A percentile compares a stretch with the other conserved stretches of the same genome.
Evolutionary conservation across 225 moss, liverwort and hornwort species (phyloP).

Genomic region (Bryum argenteum): DNA sequence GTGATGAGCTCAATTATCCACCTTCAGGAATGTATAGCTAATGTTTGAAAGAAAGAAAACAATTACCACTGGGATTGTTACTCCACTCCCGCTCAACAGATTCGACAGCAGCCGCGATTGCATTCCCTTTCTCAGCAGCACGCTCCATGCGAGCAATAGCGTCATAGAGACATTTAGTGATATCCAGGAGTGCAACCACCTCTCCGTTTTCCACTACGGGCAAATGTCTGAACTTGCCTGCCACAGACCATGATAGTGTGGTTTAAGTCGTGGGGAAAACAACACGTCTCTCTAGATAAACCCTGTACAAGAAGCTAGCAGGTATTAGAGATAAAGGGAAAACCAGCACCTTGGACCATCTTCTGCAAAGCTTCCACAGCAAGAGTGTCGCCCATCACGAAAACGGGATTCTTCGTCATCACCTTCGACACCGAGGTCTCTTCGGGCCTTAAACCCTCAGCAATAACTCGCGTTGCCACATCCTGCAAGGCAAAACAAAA

Average conservation of each 20-base stretch:
- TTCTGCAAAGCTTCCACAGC: constrained; percentile 98
- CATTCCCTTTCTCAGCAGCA: constrained; percentile 97
- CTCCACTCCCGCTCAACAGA: constrained; percentile 99
- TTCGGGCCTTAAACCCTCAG: constrained; percentile 95
- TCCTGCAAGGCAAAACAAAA: constrained; percentile 59
- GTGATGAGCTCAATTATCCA: constrained; percentile 5
- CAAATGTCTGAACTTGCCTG: constrained; percentile 99
- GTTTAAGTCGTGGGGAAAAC: constrained; percentile 10
- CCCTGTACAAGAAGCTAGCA: constrained; percentile 3
- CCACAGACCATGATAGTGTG: constrained; percentile 25
- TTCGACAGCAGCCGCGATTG: constrained; percentile 98
- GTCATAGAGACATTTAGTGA: constrained; percentile 98
- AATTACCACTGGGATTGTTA: constrained; percentile 72
- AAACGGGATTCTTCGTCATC: constrained; percentile 98
- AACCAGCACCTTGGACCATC: constrained; percentile 94
- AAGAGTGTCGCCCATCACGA: constrained; percentile 99
- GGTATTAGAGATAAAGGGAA: neutral
- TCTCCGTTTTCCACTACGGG: constrained; percentile 99
- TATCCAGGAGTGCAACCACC: constrained; percentile 97
- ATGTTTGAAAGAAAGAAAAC: neutral
- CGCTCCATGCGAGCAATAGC: constrained; percentile 99
- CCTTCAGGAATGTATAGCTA: neutral
- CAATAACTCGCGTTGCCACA: constrained; percentile 98
- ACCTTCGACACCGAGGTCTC: constrained; percentile 97
- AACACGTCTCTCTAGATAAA: constrained; percentile 19